These are phyloP conservation scores for Iris pallida DNA, from an alignment of 116 monocot species.

Conservation along the genomic window DNA sequence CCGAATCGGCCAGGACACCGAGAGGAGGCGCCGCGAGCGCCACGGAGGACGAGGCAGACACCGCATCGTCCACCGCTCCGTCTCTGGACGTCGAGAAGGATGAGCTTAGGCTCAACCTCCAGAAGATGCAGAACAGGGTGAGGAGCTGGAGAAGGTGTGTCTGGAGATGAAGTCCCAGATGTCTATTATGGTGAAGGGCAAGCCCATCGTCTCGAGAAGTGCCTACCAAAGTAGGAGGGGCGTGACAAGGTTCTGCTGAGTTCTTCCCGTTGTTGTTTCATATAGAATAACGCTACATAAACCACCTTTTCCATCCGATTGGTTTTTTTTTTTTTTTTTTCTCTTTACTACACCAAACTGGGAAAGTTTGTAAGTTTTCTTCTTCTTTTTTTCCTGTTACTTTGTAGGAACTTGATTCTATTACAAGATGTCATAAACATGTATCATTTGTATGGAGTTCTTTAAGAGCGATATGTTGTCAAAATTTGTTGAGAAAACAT, in stretches of 20 bases:
- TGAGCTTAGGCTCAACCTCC: constrained; percentile 40
- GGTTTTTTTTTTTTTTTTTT: too few species aligned
- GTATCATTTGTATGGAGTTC: too few species aligned
- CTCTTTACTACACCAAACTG: too few species aligned
- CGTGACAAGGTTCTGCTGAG: constrained; percentile 65
- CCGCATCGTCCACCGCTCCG: neutral
- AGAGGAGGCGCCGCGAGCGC: neutral
- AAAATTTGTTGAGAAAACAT: too few species aligned
- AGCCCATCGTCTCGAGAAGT: constrained; percentile 8
- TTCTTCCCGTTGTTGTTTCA: too few species aligned
- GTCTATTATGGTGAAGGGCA: constrained; percentile 50
- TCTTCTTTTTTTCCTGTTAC: too few species aligned
- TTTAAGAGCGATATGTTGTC: too few species aligned
- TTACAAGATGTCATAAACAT: too few species aligned
- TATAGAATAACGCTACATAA: too few species aligned
- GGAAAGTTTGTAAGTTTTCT: too few species aligned
- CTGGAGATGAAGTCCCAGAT: constrained; percentile 66
- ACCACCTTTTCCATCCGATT: too few species aligned
- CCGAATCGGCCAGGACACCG: neutral
- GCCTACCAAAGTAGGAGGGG: constrained; percentile 34
- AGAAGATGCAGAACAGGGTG: constrained; percentile 61
- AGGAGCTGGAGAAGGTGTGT: constrained; percentile 65
- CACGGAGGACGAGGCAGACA: neutral
- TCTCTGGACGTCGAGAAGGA: constrained; percentile 37
- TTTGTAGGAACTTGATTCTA: too few species aligned